phyloP scores from a whole-genome alignment of 495 filamentous ascomycete species.

The Neurospora pannonica region DNA sequence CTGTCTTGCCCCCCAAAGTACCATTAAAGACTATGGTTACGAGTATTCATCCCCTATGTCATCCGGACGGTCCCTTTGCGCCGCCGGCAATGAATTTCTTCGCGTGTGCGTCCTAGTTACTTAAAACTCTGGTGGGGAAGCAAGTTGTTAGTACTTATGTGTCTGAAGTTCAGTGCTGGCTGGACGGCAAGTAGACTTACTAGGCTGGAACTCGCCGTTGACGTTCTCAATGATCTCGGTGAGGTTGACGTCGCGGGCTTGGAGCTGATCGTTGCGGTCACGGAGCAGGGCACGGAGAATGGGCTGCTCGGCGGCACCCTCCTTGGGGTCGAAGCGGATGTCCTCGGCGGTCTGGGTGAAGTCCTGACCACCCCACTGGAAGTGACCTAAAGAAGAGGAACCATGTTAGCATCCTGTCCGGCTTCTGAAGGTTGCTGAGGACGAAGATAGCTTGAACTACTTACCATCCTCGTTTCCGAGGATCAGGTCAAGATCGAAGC shows the following conservation, averaged over 20 bases:
- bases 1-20: not conserved
- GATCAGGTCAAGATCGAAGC: conserved; percentile 29
- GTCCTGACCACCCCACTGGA: conserved; percentile 34
- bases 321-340: conserved; percentile 25
- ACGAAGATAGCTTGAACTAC: not conserved
- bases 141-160: not conserved
- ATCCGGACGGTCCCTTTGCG: not conserved
- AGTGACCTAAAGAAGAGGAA: conserved; percentile 22
- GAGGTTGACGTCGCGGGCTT: conserved; percentile 18
- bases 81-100: not conserved
- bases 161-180: not conserved
- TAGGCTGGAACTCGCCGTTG: conserved; percentile 6
- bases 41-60: not conserved
- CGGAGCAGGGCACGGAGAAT: conserved; percentile 19
- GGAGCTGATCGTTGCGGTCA: conserved; percentile 4
- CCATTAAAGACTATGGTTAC: not conserved
- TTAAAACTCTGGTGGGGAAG: not conserved
- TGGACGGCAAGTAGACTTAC: not conserved
- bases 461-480: conserved; percentile 41
- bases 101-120: not conserved
- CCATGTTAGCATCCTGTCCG: not conserved
- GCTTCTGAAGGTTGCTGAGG: not conserved
- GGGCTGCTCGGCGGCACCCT: conserved; percentile 28
- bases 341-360: conserved; percentile 32
- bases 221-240: conserved; percentile 21